Evolutionary conservation across 257 asterid species (phyloP).

Genomic region (Avicennia marina): DNA sequence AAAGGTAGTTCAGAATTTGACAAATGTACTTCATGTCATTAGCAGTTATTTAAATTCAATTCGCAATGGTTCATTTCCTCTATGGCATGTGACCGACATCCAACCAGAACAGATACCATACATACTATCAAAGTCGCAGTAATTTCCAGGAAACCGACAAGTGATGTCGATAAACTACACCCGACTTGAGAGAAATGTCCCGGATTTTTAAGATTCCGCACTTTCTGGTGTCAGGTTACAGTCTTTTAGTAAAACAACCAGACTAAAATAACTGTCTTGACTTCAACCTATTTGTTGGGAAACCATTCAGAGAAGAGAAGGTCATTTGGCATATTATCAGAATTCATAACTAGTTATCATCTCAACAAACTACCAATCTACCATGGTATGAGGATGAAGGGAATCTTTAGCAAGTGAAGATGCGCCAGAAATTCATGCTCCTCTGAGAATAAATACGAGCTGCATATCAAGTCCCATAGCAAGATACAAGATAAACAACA

Average conservation of each 20-base stretch:
- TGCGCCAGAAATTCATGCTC: background rate
- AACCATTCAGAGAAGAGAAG: constrained; percentile 1
- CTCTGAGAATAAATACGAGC: background rate
- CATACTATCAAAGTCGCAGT: background rate
- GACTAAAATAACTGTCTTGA: background rate
- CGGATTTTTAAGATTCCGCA: background rate
- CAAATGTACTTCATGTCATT: background rate
- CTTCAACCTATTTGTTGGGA: background rate
- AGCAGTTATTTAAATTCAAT: background rate
- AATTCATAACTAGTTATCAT: background rate
- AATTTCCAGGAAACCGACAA: constrained; percentile 5
- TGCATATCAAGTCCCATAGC: background rate
- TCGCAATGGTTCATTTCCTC: background rate
- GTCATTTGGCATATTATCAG: background rate
- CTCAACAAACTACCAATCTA: background rate
- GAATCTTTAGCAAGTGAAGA: background rate
- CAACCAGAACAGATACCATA: background rate
- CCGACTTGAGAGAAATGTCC: background rate
- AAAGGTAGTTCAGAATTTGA: background rate
- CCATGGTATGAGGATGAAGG: background rate
- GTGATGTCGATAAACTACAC: background rate
- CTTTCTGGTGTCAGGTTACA: background rate
- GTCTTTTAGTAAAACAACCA: background rate
- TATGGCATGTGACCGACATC: background rate
- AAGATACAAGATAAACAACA: background rate